phyloP scores from a whole-genome alignment of 2,329 filamentous ascomycete genomes.

The Sporothrix protearum region DNA sequence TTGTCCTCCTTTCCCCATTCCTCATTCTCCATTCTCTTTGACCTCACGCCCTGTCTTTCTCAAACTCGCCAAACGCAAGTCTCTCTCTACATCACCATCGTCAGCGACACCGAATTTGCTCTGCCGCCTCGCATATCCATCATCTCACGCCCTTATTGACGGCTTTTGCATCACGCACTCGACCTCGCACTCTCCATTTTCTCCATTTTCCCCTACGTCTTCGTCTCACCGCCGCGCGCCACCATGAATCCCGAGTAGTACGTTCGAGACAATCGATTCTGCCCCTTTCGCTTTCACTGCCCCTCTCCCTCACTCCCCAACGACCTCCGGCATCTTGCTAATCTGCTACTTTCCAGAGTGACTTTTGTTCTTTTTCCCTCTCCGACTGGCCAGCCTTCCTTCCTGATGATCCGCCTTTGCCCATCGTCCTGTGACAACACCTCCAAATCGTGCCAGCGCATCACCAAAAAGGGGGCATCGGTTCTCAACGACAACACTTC shows the following conservation, averaged over 20 bases:
- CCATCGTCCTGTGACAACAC: neutral
- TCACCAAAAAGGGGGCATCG: neutral
- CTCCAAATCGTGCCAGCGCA: neutral
- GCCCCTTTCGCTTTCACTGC: constrained; percentile 22
- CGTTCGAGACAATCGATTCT: constrained; percentile 24
- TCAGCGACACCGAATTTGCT: neutral
- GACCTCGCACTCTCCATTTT: neutral
- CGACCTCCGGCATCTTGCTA: neutral
- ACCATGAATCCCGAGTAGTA: constrained; percentile 94
- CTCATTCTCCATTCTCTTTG: constrained; percentile 19
- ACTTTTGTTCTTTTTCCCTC: constrained; percentile 1
- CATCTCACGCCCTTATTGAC: neutral
- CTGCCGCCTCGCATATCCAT: neutral
- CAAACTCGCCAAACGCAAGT: constrained; percentile 1
- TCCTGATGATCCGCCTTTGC: neutral
- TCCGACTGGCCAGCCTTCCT: neutral
- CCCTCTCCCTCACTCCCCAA: neutral
- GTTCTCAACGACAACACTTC: neutral
- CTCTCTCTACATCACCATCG: neutral
- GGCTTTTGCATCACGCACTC: neutral
- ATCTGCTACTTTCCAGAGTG: constrained; percentile 19
- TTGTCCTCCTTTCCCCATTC: constrained; percentile 7
- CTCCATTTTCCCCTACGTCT: neutral
- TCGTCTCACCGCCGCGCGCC: constrained; percentile 36
- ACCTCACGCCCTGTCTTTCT: constrained; percentile 12